Evolutionary conservation across 805 yeast genomes (phyloP).

Genomic region (Pichia gijzeniarum): DNA sequence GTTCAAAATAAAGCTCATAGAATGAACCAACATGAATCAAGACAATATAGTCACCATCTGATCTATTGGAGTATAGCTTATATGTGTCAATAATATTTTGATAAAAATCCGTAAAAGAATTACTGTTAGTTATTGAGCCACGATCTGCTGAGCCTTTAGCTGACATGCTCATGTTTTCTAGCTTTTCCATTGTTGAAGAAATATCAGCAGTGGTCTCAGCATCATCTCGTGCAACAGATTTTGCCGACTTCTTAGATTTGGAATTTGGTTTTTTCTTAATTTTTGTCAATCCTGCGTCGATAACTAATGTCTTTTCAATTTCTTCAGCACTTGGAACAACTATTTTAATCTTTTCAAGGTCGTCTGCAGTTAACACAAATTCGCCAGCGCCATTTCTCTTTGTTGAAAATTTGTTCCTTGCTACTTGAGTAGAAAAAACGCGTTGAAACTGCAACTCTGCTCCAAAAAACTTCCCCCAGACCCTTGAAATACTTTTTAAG

Average conservation of each 20-base stretch:
- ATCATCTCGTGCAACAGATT: no score
- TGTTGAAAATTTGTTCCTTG: background rate
- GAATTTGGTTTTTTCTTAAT: background rate
- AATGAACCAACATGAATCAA: conserved; percentile 81
- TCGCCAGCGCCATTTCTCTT: background rate
- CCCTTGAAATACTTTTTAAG: no score
- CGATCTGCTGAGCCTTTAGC: conserved; percentile 1
- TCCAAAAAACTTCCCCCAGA: no score
- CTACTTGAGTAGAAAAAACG: background rate
- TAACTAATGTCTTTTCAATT: background rate
- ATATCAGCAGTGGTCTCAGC: background rate
- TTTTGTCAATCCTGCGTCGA: background rate
- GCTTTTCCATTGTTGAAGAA: background rate
- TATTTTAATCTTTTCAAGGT: background rate
- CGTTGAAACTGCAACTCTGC: no score
- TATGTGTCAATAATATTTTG: conserved; percentile 25
- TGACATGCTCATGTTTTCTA: background rate
- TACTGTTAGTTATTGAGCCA: conserved; percentile 11
- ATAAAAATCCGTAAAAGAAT: conserved; percentile 24
- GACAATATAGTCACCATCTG: conserved; percentile 40
- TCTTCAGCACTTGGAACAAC: background rate
- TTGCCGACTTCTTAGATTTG: background rate
- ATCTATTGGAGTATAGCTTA: conserved; percentile 19
- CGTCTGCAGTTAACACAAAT: background rate
- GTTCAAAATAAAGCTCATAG: conserved; percentile 84